A percentile compares a stretch with the other conserved stretches of the same genome.
phyloP scores from a whole-genome alignment of 2,329 filamentous ascomycete species.

The Chaetomium sp. region DNA sequence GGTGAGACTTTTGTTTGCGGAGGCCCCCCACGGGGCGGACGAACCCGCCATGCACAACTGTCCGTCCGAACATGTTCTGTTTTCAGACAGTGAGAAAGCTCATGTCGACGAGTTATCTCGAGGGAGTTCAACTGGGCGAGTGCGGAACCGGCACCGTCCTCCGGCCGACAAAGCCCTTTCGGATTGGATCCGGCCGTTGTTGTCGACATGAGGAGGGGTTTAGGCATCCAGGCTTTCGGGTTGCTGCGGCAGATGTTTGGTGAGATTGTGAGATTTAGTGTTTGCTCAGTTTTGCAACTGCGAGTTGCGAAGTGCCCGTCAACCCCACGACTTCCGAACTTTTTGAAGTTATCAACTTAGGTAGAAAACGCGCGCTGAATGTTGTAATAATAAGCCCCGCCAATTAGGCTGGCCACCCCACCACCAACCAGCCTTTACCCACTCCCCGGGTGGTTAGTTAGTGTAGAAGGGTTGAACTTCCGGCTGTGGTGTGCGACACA shows the following conservation, averaged over 20 bases:
- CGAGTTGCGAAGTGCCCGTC: no score
- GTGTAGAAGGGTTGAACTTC: no score
- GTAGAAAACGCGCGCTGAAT: no score
- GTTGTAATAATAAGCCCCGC: no score
- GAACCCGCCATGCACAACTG: neutral
- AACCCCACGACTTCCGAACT: no score
- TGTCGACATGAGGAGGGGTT: neutral
- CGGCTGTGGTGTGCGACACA: no score
- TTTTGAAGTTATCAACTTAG: no score
- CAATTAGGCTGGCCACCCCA: no score
- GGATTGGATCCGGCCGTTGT: neutral
- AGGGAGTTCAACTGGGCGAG: neutral
- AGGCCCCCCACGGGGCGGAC: neutral
- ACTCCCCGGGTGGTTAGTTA: no score
- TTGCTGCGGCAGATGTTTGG: neutral
- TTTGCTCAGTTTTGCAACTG: no score
- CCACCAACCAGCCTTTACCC: no score
- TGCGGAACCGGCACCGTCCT: constrained; percentile 4
- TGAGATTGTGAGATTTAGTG: no score
- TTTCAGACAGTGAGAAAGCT: neutral
- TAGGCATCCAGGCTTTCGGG: neutral
- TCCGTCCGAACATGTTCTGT: neutral
- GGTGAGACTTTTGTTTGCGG: neutral
- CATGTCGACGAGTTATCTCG: neutral
- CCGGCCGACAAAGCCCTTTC: neutral